Evolutionary conservation across 768 basidiomycete species (phyloP).

Genomic region (Amanita inopinata): DNA sequence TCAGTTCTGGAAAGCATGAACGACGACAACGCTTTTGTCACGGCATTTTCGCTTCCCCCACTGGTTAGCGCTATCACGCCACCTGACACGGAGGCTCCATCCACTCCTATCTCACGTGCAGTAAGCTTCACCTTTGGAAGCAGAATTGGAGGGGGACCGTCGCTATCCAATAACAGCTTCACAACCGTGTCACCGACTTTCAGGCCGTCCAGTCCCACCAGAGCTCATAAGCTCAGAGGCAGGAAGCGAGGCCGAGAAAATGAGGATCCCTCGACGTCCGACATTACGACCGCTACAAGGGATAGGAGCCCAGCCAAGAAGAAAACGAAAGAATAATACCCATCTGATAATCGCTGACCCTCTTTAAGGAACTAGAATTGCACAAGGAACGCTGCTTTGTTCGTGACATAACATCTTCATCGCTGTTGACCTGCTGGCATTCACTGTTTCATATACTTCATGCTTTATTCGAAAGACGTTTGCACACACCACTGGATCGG

Average conservation of each 20-base stretch:
- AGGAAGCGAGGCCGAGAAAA: slow-evolving; percentile 7
- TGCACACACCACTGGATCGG: too few relatives aligned
- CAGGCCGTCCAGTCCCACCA: slow-evolving; percentile 23
- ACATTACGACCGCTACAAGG: neutral
- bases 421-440: too few relatives aligned
- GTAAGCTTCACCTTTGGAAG: slow-evolving; percentile 19
- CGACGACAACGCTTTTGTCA: slow-evolving; percentile 6
- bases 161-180: slow-evolving; percentile 35
- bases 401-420: too few relatives aligned
- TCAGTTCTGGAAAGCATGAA: slow-evolving; percentile 23
- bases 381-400: too few relatives aligned
- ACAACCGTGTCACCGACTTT: slow-evolving; percentile 33
- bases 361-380: too few relatives aligned
- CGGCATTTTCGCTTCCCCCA: neutral
- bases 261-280: neutral
- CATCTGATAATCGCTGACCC: too few relatives aligned
- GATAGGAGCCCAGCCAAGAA: slow-evolving; percentile 10
- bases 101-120: slow-evolving; percentile 25
- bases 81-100: slow-evolving; percentile 26
- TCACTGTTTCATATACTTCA: too few relatives aligned
- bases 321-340: slow-evolving; percentile 6
- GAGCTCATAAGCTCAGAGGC: slow-evolving; percentile 6
- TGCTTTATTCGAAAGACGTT: too few relatives aligned
- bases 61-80: slow-evolving; percentile 18
- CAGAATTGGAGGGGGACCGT: slow-evolving; percentile 15